These are phyloP conservation scores for Oryza officinalis DNA, from an alignment of 176 grass and related monocot genomes.

Conservation along the genomic window DNA sequence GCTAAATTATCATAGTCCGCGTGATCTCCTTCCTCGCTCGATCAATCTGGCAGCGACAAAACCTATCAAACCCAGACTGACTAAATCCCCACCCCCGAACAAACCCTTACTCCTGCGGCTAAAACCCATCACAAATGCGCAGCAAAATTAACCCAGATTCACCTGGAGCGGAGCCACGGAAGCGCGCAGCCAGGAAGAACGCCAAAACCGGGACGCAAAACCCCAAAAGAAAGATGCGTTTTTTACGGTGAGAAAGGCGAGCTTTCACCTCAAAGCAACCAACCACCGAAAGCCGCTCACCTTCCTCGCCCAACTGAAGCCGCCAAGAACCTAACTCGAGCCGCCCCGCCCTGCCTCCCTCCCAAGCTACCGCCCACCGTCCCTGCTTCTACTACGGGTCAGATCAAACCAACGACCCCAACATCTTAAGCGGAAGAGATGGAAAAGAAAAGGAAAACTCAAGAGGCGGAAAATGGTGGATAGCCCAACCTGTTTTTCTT, in stretches of 20 bases:
- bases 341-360: neutral
- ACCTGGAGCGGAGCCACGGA: neutral
- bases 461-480: neutral
- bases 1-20: neutral
- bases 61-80: neutral
- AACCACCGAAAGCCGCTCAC: slow-evolving; percentile 43
- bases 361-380: slow-evolving; percentile 19
- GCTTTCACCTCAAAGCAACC: slow-evolving; percentile 35
- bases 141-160: slow-evolving; percentile 8
- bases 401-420: slow-evolving; percentile 44
- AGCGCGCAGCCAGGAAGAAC: slow-evolving; percentile 26
- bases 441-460: neutral
- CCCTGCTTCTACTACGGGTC: neutral
- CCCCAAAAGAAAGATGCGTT: slow-evolving; percentile 22
- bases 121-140: neutral
- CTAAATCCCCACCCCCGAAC: neutral
- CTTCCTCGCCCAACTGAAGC: slow-evolving; percentile 32
- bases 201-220: slow-evolving; percentile 1
- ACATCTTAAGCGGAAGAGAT: slow-evolving; percentile 22
- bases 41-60: neutral
- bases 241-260: slow-evolving; percentile 33
- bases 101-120: slow-evolving; percentile 20
- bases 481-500: neutral
- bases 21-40: neutral
- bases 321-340: slow-evolving; percentile 25